Conservation (phyloP, 2,329 filamentous ascomycete species). For the Rachicladosporium sp. region DNA sequence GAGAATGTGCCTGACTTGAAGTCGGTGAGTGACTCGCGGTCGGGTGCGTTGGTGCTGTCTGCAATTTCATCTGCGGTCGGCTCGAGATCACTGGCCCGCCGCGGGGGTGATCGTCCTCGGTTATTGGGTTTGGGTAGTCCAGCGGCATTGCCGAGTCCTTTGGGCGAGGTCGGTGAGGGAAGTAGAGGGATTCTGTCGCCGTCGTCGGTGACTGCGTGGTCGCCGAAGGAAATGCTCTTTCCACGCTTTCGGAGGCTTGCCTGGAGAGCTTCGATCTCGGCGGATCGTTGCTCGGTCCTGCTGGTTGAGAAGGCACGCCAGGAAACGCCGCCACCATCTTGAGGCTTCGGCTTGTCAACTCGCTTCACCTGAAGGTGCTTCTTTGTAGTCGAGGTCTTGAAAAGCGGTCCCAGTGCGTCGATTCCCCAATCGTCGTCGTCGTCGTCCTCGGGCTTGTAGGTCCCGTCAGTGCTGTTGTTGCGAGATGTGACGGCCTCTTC, state of each 20-base stretch:
- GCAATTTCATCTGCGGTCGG: slow-evolving; percentile 18
- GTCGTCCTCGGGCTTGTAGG: neutral
- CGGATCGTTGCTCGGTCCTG: slow-evolving; percentile 19
- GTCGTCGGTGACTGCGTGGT: slow-evolving; percentile 22
- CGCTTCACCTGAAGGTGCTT: slow-evolving; percentile 15
- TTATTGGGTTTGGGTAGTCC: slow-evolving; percentile 5
- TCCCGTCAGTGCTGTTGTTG: slow-evolving; percentile 16
- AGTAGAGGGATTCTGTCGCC: slow-evolving; percentile 19
- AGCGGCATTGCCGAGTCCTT: slow-evolving; percentile 8
- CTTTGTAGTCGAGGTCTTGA: neutral
- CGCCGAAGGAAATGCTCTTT: slow-evolving; percentile 22
- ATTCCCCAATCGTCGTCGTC: slow-evolving; percentile 2
- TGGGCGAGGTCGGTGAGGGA: slow-evolving; percentile 7
- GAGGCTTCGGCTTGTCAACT: slow-evolving; percentile 21
- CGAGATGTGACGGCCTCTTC: slow-evolving; percentile 20
- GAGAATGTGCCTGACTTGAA: slow-evolving; percentile 21
- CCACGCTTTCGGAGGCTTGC: slow-evolving; percentile 20
- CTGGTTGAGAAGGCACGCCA: slow-evolving; percentile 24
- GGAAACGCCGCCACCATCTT: slow-evolving; percentile 21
- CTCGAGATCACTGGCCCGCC: slow-evolving; percentile 16
- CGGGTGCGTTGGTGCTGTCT: slow-evolving; percentile 9
- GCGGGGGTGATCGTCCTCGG: slow-evolving; percentile 16
- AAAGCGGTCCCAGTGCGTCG: slow-evolving; percentile 4
- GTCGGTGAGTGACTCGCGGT: slow-evolving; percentile 9
- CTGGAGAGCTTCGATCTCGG: slow-evolving; percentile 23